phyloP scores from a whole-genome alignment of 163 green algal species.

The Trebouxia gelatinosa region DNA sequence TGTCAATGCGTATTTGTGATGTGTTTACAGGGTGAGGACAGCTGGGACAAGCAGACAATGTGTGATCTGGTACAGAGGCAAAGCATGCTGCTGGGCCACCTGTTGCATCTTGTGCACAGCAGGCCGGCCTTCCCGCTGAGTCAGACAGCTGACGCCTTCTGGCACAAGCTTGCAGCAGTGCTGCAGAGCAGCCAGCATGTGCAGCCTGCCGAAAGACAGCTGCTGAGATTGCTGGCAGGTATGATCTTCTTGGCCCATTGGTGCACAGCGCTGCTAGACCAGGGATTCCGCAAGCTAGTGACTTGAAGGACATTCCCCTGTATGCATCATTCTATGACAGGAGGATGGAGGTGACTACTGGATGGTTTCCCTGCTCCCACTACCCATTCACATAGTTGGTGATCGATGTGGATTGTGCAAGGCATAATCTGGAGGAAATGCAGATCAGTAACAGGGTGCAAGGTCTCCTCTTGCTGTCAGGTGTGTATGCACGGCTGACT shows the following conservation, averaged over 20 bases:
- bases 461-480: too few species aligned
- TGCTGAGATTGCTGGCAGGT: neutral
- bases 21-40: neutral
- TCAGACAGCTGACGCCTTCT: slow-evolving; percentile 9
- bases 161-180: neutral
- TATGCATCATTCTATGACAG: too few species aligned
- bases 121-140: slow-evolving; percentile 1
- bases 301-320: neutral
- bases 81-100: slow-evolving; percentile 1
- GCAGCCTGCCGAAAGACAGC: neutral
- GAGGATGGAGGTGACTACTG: too few species aligned
- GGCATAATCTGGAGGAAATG: too few species aligned
- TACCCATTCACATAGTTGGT: too few species aligned
- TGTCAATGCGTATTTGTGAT: too few species aligned
- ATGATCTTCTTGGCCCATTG: neutral
- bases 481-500: too few species aligned
- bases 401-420: too few species aligned
- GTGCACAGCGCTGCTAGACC: too few species aligned
- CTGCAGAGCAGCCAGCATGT: neutral
- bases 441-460: too few species aligned
- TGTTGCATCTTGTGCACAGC: slow-evolving; percentile 3
- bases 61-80: neutral
- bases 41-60: neutral
- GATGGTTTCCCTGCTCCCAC: too few species aligned
- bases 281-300: too few species aligned